Evolutionary conservation across 73 alveolate species (phyloP).

Genomic region (Blepharisma stoltei): DNA sequence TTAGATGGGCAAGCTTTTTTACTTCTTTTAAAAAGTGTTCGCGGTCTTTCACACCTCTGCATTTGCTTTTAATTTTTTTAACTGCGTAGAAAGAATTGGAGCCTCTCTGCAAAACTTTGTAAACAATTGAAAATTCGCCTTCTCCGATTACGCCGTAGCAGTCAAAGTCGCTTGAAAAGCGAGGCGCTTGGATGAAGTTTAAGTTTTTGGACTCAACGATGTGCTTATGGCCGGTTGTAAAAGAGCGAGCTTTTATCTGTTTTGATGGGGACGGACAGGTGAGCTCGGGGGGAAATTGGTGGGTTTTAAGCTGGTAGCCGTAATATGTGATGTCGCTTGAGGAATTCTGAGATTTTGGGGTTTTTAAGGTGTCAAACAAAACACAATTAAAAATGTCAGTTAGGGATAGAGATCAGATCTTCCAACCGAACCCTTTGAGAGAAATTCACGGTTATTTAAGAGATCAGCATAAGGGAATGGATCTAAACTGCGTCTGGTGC

Average conservation of each 20-base stretch:
- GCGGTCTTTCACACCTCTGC: constrained; percentile 22
- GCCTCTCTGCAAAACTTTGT: background rate
- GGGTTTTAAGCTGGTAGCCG: background rate
- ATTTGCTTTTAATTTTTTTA: background rate
- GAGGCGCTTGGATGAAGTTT: background rate
- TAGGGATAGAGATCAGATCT: no score
- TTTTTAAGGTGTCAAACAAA: no score
- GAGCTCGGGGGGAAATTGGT: background rate
- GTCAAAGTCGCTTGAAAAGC: background rate
- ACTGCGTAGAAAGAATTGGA: background rate
- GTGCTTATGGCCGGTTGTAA: constrained; percentile 19
- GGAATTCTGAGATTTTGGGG: no score
- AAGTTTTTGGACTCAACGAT: background rate
- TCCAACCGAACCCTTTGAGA: no score
- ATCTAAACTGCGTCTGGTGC: no score
- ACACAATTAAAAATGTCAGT: no score
- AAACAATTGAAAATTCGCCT: constrained; percentile 15
- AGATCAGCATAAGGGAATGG: no score
- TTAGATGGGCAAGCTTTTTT: background rate
- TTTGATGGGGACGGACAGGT: background rate
- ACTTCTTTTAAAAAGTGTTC: background rate
- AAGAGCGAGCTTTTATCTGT: background rate
- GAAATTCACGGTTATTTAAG: no score
- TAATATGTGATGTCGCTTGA: no score
- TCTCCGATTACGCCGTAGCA: background rate